A percentile compares a stretch with the other conserved stretches of the same genome.
Conservation (phyloP, 257 asterid species). For the Linaria vulgaris region DNA sequence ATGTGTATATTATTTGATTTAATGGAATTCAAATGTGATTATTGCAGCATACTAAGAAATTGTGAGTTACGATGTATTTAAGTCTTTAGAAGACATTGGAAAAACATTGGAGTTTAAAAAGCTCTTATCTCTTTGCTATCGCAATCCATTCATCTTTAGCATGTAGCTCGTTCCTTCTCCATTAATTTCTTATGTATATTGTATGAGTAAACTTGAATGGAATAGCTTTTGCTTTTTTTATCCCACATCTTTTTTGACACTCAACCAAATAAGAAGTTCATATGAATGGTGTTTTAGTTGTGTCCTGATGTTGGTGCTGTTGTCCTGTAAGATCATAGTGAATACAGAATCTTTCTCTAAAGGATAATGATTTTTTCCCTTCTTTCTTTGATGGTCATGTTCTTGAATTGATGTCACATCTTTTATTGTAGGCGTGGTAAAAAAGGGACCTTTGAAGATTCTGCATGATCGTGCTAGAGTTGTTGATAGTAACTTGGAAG, state of each 20-base stretch:
- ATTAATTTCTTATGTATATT: too few relatives aligned
- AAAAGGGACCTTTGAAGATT: conserved; percentile 56
- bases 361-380: conserved; percentile 4
- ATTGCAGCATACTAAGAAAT: too few relatives aligned
- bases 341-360: not conserved
- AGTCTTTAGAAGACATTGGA: not conserved
- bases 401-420: conserved; percentile 17
- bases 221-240: not conserved
- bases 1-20: not conserved
- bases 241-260: not conserved
- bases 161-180: too few relatives aligned
- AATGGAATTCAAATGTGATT: conserved; percentile 12
- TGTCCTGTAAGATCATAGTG: not conserved
- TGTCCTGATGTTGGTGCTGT: not conserved
- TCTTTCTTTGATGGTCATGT: not conserved
- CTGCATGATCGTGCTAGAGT: conserved; percentile 55
- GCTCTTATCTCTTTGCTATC: too few relatives aligned
- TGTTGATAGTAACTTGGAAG: conserved; percentile 39
- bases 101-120: not conserved
- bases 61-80: too few relatives aligned
- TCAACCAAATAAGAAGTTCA: not conserved
- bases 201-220: not conserved
- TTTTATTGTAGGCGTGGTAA: conserved; percentile 69
- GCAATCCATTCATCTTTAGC: too few relatives aligned
- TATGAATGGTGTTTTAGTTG: conserved; percentile 13